Percentiles rank a stretch among this genome's conserved stretches.
Conservation (phyloP, 257 asterid genomes). For the Nicotiana obtusifolia region DNA sequence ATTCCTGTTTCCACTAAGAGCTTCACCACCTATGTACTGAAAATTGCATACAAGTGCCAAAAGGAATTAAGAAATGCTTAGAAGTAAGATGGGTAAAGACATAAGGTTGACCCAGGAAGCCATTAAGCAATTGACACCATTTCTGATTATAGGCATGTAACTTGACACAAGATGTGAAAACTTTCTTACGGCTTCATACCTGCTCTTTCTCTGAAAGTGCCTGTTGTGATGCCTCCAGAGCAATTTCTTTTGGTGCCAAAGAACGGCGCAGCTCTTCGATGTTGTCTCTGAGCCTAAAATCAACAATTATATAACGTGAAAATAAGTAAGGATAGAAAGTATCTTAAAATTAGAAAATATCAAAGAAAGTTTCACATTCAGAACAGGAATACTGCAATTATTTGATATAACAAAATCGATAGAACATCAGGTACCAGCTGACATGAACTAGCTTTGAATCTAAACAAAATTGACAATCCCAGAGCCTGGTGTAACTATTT, state of each 20-base stretch:
- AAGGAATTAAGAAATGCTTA: constrained; percentile 1
- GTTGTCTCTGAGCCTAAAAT: constrained; percentile 71
- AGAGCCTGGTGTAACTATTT: not conserved
- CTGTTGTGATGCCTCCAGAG: constrained; percentile 79
- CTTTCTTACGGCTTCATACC: constrained; percentile 34
- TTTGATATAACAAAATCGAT: not conserved
- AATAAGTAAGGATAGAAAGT: constrained; percentile 9
- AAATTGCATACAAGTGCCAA: not conserved
- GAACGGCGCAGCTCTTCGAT: constrained; percentile 83
- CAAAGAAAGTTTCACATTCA: not conserved
- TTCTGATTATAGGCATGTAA: not conserved
- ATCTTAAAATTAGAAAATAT: not conserved
- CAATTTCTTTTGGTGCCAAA: constrained; percentile 76
- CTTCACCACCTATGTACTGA: not conserved
- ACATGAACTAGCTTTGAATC: not conserved
- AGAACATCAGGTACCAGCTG: not conserved
- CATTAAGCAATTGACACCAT: not conserved
- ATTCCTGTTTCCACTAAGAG: not conserved
- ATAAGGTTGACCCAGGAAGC: not conserved
- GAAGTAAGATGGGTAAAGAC: not conserved
- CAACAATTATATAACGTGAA: constrained; percentile 19
- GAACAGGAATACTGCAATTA: not conserved
- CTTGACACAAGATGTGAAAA: not conserved
- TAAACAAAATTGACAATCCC: not conserved
- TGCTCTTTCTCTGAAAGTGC: constrained; percentile 77